A percentile compares a stretch with the other conserved stretches of the same genome.
Conservation (phyloP, 805 yeast genomes). For the Sugiyamaella boreocaroliniensis region DNA sequence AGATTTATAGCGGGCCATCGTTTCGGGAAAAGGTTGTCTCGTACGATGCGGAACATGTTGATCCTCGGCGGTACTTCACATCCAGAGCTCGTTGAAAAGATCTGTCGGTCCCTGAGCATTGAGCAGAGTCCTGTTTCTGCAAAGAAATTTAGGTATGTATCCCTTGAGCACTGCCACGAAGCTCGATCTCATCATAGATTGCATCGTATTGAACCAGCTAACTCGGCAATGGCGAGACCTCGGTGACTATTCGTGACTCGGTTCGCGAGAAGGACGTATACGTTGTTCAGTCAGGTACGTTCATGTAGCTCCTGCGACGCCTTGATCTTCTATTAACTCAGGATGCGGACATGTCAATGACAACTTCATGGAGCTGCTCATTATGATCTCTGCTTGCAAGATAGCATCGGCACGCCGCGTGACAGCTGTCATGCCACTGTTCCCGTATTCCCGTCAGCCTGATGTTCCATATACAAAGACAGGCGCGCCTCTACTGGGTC, state of each 20-base stretch:
- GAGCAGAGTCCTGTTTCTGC: conserved; percentile 58
- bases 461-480: conserved; percentile 77
- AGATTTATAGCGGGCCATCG: no score
- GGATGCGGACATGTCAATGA: conserved; percentile 89
- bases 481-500: conserved; percentile 57
- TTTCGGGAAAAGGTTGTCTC: no score
- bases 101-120: conserved; percentile 72
- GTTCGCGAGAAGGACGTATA: conserved; percentile 96
- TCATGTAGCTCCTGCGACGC: not conserved
- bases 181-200: no score
- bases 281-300: conserved; percentile 57
- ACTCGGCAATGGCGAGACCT: conserved; percentile 83
- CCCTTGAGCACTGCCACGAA: conserved; percentile 3
- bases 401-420: conserved; percentile 84
- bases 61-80: conserved; percentile 90
- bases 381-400: conserved; percentile 87
- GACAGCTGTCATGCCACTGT: conserved; percentile 85
- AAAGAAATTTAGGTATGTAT: conserved; percentile 47
- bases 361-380: conserved; percentile 71
- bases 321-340: not conserved
- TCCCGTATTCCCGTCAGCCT: conserved; percentile 94
- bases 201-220: not conserved
- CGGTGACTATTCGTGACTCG: conserved; percentile 76
- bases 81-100: conserved; percentile 64
- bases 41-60: conserved; percentile 68